Percentiles rank a stretch among this genome's conserved stretches.
phyloP scores from a whole-genome alignment of 805 yeast species.

The Lipomyces chichibuensis region DNA sequence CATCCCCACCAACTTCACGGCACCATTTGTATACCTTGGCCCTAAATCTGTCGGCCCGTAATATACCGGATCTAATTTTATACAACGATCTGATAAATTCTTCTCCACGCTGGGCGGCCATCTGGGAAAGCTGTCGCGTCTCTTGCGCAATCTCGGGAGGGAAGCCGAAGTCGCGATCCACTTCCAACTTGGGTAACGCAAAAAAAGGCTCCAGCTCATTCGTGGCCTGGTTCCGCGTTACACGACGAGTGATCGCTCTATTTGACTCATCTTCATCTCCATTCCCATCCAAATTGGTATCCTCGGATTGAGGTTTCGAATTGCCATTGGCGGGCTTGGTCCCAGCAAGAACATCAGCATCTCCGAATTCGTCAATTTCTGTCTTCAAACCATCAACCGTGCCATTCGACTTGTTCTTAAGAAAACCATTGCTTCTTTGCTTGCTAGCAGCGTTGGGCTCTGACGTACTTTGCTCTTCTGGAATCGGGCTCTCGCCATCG shows the following conservation, averaged over 20 bases:
- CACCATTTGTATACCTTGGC: conserved; percentile 72
- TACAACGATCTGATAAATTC: conserved; percentile 82
- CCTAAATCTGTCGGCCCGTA: conserved; percentile 76
- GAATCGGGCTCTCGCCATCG: conserved; percentile 32
- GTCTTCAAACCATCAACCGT: conserved; percentile 1
- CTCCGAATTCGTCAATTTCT: conserved; percentile 5
- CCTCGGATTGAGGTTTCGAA: conserved; percentile 1
- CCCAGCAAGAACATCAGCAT: conserved; percentile 17
- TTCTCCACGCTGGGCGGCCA: conserved; percentile 77
- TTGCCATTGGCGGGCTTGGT: conserved; percentile 5
- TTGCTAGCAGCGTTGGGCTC: not conserved
- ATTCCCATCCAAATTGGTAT: conserved; percentile 17
- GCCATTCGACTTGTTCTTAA: conserved; percentile 4
- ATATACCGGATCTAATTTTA: conserved; percentile 72
- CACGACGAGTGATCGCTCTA: conserved; percentile 36
- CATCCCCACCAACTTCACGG: conserved; percentile 34
- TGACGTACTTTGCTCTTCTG: not conserved
- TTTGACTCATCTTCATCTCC: conserved; percentile 23
- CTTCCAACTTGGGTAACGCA: conserved; percentile 56
- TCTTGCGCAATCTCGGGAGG: conserved; percentile 64
- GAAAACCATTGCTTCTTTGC: conserved; percentile 3
- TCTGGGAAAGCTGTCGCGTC: conserved; percentile 72
- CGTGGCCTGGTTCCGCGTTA: conserved; percentile 41
- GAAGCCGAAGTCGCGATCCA: conserved; percentile 57
- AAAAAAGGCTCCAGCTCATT: conserved; percentile 64